Conservation (phyloP, 495 filamentous ascomycete species). For the Hypoxylon perforatum region DNA sequence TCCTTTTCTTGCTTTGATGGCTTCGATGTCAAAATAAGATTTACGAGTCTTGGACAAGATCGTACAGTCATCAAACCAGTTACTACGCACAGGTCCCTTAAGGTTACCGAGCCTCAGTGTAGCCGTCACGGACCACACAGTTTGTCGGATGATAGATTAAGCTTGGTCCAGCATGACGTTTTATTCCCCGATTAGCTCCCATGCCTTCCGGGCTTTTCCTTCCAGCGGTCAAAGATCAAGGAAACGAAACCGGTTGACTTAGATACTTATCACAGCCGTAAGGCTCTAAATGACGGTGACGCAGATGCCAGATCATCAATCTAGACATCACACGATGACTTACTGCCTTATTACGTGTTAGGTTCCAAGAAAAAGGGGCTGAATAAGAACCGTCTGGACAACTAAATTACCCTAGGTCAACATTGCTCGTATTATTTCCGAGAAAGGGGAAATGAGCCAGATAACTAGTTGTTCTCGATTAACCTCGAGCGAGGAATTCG, state of each 20-base stretch:
- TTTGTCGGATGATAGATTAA: neutral
- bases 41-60: neutral
- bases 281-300: slow-evolving; percentile 4
- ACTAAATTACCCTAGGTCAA: slow-evolving; percentile 29
- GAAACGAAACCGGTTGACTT: slow-evolving; percentile 6
- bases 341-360: slow-evolving; percentile 3
- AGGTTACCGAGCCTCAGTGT: slow-evolving; percentile 16
- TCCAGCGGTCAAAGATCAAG: slow-evolving; percentile 9
- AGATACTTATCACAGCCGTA: slow-evolving; percentile 3
- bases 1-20: slow-evolving; percentile 5
- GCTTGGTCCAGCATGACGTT: slow-evolving; percentile 7
- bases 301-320: slow-evolving; percentile 36
- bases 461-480: neutral
- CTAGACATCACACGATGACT: slow-evolving; percentile 7
- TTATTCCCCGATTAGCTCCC: slow-evolving; percentile 25
- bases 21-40: slow-evolving; percentile 12
- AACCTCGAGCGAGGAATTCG: neutral
- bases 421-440: slow-evolving; percentile 4
- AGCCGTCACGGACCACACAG: slow-evolving; percentile 5
- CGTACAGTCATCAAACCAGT: neutral
- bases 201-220: neutral
- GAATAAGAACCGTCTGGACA: slow-evolving; percentile 5
- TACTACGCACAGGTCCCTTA: neutral
- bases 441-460: neutral
- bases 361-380: slow-evolving; percentile 22